phyloP scores from a whole-genome alignment of 305 asterid genomes.

The Striga hermonthica region DNA sequence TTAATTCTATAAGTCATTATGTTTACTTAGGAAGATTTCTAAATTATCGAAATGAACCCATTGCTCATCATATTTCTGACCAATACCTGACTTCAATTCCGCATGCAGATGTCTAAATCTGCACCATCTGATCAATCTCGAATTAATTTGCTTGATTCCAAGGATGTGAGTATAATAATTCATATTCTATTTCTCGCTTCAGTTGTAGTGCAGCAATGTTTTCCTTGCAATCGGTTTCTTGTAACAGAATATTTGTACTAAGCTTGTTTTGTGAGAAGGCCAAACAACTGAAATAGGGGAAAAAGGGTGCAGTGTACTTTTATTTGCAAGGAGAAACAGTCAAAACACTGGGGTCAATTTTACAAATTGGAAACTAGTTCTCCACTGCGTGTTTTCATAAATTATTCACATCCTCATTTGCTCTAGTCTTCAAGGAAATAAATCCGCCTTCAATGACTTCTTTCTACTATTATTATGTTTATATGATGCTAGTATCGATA shows the following conservation, averaged over 20 bases:
- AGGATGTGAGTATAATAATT: slow-evolving; percentile 66
- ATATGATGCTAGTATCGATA: slow-evolving; percentile 4
- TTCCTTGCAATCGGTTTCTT: slow-evolving; percentile 3
- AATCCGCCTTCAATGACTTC: not conserved
- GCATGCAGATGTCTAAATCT: slow-evolving; percentile 87
- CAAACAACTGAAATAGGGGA: too few species aligned
- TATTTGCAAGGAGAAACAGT: too few species aligned
- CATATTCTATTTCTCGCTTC: slow-evolving; percentile 10
- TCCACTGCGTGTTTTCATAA: not conserved
- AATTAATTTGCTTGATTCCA: slow-evolving; percentile 86
- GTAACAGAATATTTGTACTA: too few species aligned
- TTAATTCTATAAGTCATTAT: not conserved
- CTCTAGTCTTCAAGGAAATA: not conserved
- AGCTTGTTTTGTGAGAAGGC: too few species aligned
- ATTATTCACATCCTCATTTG: not conserved
- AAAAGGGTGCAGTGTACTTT: too few species aligned
- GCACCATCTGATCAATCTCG: slow-evolving; percentile 97
- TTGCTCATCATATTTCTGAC: slow-evolving; percentile 26
- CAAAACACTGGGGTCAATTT: not conserved
- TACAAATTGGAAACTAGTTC: not conserved
- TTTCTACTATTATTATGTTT: not conserved
- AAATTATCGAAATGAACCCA: slow-evolving; percentile 8
- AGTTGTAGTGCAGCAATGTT: not conserved
- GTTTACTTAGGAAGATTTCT: not conserved
- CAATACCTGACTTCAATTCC: slow-evolving; percentile 26